Percentiles rank a stretch among this genome's conserved stretches.
Evolutionary conservation across 805 yeast species (phyloP).

Genomic region (Yarrowia porcina): DNA sequence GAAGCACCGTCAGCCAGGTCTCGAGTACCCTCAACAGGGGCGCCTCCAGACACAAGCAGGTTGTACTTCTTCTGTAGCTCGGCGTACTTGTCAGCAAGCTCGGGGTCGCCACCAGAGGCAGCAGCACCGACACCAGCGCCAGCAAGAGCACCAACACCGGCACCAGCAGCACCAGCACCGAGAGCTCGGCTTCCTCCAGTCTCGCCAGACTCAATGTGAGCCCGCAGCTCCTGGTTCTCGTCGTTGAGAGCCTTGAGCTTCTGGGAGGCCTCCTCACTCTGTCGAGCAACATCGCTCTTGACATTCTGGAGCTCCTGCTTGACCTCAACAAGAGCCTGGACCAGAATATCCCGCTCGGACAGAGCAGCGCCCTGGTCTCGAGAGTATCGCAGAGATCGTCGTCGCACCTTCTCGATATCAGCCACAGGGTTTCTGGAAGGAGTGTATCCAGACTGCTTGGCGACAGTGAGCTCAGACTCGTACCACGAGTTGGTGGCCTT

Average conservation of each 20-base stretch:
- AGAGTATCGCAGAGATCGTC: conserved; percentile 34
- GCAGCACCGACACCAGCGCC: conserved; percentile 24
- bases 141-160: conserved; percentile 15
- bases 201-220: not conserved
- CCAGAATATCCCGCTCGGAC: conserved; percentile 34
- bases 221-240: conserved; percentile 30
- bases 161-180: conserved; percentile 22
- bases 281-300: conserved; percentile 30
- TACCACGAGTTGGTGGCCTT: conserved; percentile 37
- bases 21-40: not conserved
- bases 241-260: conserved; percentile 30
- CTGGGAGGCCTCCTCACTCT: conserved; percentile 34
- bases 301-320: conserved; percentile 33
- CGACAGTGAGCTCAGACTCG: conserved; percentile 34
- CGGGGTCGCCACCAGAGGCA: conserved; percentile 1
- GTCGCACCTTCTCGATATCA: conserved; percentile 32
- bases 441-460: conserved; percentile 34
- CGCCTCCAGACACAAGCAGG: conserved; percentile 21
- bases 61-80: conserved; percentile 29
- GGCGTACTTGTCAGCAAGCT: conserved; percentile 10
- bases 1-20: not conserved
- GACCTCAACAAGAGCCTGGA: conserved; percentile 33
- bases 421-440: conserved; percentile 34
- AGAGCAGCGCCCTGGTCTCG: conserved; percentile 32
- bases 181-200: not conserved